Evolutionary conservation across 257 asterid genomes (phyloP).

Genomic region (Solanum paucissectum): DNA sequence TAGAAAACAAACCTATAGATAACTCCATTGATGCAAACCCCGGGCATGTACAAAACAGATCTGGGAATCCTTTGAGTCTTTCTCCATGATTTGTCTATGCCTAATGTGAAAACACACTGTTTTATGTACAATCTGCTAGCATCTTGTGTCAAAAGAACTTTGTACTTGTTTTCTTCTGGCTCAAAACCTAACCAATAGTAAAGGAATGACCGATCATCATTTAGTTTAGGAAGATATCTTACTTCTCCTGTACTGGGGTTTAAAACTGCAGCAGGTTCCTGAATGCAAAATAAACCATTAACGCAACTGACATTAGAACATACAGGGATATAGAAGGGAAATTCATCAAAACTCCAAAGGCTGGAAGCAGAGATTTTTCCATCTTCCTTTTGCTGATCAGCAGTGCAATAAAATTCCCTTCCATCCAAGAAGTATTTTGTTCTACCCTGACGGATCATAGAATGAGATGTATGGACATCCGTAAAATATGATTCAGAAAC

Average conservation of each 20-base stretch:
- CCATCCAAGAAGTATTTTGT: neutral
- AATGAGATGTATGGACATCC: neutral
- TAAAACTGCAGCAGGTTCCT: neutral
- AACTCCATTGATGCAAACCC: no score
- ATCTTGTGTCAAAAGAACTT: no score
- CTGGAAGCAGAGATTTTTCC: neutral
- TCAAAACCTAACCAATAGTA: no score
- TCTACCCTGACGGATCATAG: neutral
- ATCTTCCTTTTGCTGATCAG: neutral
- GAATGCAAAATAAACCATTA: neutral
- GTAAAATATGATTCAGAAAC: neutral
- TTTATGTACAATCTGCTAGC: no score
- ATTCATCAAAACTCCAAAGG: neutral
- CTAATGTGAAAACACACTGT: no score
- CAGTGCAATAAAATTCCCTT: neutral
- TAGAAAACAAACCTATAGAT: no score
- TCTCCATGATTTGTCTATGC: no score
- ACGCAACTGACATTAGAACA: neutral
- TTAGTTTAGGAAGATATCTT: no score
- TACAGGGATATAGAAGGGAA: neutral
- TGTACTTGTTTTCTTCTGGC: no score
- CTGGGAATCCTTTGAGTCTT: no score
- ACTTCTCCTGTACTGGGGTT: neutral
- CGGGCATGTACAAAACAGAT: no score
- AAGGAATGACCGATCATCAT: no score